phyloP scores from a whole-genome alignment of 345 rosid genomes.

The Populus deltoides region DNA sequence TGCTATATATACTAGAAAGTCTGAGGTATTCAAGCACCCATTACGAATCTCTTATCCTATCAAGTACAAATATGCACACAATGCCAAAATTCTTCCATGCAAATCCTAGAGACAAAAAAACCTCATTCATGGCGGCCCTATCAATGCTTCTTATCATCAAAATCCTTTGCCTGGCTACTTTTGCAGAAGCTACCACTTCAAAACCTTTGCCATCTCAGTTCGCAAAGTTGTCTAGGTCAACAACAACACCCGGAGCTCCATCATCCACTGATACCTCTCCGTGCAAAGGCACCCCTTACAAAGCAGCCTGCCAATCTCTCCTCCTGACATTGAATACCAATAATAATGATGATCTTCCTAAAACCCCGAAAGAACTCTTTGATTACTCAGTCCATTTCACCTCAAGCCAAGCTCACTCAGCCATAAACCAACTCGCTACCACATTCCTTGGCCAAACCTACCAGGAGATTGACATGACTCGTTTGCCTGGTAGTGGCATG shows the following conservation, averaged over 20 bases:
- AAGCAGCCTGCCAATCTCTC: conserved; percentile 13
- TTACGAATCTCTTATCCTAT: background rate
- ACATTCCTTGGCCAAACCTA: background rate
- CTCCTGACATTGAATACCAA: background rate
- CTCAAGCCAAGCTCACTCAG: conserved; percentile 33
- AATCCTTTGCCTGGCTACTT: background rate
- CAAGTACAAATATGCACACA: background rate
- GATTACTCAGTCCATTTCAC: conserved; percentile 33
- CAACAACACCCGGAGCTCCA: background rate
- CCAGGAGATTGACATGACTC: conserved; percentile 1
- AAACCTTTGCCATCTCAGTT: conserved; percentile 34
- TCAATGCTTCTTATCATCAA: background rate
- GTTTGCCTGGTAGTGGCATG: conserved; percentile 15
- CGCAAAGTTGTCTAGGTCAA: conserved; percentile 39
- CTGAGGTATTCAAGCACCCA: too few species aligned
- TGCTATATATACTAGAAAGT: conserved; percentile 6
- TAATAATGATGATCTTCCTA: background rate
- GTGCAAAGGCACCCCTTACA: conserved; percentile 7
- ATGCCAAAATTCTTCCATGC: conserved; percentile 9
- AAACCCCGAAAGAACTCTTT: conserved; percentile 20
- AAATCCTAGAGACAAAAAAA: background rate
- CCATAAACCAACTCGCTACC: conserved; percentile 30
- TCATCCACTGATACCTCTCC: background rate
- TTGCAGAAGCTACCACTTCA: background rate
- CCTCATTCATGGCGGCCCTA: background rate